These are phyloP conservation scores for Termitomyces sp. DNA, from an alignment of 768 basidiomycete genomes.

Conservation along the genomic window DNA sequence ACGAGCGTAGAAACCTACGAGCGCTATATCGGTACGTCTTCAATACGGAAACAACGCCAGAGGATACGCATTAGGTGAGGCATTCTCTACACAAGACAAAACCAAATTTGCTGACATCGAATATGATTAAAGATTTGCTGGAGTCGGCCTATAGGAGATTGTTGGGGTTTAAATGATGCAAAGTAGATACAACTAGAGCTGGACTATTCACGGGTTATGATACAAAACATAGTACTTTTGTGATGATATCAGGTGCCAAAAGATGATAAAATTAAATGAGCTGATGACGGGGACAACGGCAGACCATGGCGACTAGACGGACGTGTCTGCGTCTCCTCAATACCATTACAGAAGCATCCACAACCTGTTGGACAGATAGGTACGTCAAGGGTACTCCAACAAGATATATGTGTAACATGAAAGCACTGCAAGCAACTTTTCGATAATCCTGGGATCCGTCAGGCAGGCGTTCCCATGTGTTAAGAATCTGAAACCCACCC, in stretches of 20 bases:
- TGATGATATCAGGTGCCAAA: constrained; percentile 3
- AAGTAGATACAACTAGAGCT: not conserved
- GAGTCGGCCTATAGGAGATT: no score
- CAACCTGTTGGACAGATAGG: constrained; percentile 65
- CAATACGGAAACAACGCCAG: no score
- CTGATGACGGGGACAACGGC: constrained; percentile 11
- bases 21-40: no score
- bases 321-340: constrained; percentile 18
- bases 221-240: not conserved
- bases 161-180: no score
- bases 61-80: no score
- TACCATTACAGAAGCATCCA: constrained; percentile 54
- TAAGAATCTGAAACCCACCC: constrained; percentile 36
- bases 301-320: constrained; percentile 16
- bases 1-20: no score
- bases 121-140: no score
- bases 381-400: constrained; percentile 51
- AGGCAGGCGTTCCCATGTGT: not conserved
- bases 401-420: constrained; percentile 65
- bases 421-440: constrained; percentile 57
- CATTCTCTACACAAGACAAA: no score
- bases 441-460: constrained; percentile 48
- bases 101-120: no score
- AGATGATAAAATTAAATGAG: constrained; percentile 3
- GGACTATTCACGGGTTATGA: not conserved